Evolutionary conservation across 805 yeast genomes (phyloP).

Genomic region (Cyberlindnera mycetangii): DNA sequence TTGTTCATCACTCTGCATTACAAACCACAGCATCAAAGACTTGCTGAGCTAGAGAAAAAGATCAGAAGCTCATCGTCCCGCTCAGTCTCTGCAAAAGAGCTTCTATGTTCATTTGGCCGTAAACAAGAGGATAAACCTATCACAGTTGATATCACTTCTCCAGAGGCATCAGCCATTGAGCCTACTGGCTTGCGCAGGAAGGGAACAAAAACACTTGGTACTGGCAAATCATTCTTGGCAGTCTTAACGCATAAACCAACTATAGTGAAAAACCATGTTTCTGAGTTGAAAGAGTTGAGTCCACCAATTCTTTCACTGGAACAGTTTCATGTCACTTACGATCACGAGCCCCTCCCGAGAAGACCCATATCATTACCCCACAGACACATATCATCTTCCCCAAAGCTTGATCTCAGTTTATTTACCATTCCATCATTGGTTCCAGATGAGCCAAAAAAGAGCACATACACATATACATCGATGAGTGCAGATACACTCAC

Average conservation of each 20-base stretch:
- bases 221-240: slow-evolving; percentile 11
- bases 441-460: not conserved
- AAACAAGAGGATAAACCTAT: slow-evolving; percentile 1
- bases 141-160: not conserved
- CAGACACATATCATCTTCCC: not conserved
- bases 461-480: not conserved
- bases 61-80: slow-evolving; percentile 14
- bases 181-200: not conserved
- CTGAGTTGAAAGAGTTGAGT: slow-evolving; percentile 21
- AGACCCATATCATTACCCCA: slow-evolving; percentile 4
- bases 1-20: slow-evolving; percentile 20
- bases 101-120: slow-evolving; percentile 13
- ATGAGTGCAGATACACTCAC: slow-evolving; percentile 1
- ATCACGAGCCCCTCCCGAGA: slow-evolving; percentile 3
- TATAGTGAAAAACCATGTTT: slow-evolving; percentile 16
- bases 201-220: slow-evolving; percentile 4
- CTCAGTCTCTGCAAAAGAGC: slow-evolving; percentile 22
- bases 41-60: slow-evolving; percentile 24
- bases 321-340: slow-evolving; percentile 16
- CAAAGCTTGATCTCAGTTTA: slow-evolving; percentile 2
- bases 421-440: not conserved
- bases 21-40: slow-evolving; percentile 17
- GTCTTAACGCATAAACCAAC: slow-evolving; percentile 8
- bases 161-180: not conserved
- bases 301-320: slow-evolving; percentile 15